Percentiles rank a stretch among this genome's conserved stretches.
These are phyloP conservation scores for Sugiyamaella boreocaroliniensis DNA, from an alignment of 805 yeast species.

Conservation along the genomic window DNA sequence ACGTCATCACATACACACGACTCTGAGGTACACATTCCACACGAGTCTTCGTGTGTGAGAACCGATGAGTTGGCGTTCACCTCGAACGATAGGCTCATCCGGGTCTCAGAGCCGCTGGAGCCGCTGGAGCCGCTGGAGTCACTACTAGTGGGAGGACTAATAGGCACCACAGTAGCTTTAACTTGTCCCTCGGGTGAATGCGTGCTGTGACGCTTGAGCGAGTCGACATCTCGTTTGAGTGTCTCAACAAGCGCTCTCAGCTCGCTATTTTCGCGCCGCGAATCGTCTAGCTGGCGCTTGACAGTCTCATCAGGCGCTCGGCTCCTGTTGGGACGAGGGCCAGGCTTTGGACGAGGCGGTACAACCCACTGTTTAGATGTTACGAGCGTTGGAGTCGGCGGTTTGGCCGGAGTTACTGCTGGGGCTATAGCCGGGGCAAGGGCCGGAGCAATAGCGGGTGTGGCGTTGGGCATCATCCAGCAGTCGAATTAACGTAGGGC, in stretches of 20 bases:
- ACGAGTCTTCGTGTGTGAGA: constrained; percentile 17
- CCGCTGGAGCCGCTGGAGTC: neutral
- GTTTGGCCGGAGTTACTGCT: neutral
- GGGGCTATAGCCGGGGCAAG: neutral
- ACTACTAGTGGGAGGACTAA: constrained; percentile 1
- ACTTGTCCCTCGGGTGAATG: neutral
- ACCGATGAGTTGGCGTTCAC: neutral
- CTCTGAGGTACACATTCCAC: constrained; percentile 30
- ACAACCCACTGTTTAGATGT: constrained; percentile 66
- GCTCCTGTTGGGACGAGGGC: constrained; percentile 40
- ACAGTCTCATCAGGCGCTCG: constrained; percentile 5
- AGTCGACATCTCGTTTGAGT: neutral
- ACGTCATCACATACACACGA: constrained; percentile 32
- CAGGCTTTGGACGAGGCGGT: constrained; percentile 71
- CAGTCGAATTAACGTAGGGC: no score
- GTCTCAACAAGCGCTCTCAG: constrained; percentile 1
- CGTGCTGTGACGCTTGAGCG: constrained; percentile 1
- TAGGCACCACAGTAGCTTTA: neutral
- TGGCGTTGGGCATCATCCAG: no score
- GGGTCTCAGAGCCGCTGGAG: neutral
- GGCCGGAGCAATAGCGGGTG: neutral
- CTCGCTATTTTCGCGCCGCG: constrained; percentile 9
- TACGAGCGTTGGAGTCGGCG: neutral
- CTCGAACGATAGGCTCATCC: constrained; percentile 1
- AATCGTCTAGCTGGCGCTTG: constrained; percentile 3